phyloP scores from a whole-genome alignment of 1,284 basidiomycete species.

The Apiotrichum veenhuisii region DNA sequence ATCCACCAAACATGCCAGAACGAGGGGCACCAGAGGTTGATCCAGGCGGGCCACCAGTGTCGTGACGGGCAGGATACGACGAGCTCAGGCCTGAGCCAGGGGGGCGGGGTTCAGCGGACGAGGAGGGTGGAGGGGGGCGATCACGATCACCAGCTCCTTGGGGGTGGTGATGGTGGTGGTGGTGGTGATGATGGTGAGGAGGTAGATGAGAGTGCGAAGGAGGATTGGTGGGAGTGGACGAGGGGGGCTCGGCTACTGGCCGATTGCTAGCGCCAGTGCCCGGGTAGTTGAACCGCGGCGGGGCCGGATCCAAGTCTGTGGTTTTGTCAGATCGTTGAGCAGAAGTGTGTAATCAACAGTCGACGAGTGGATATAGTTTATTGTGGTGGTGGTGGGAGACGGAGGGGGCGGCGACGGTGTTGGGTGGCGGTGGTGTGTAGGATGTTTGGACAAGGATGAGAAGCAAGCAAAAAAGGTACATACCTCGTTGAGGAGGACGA shows the following conservation, averaged over 20 bases:
- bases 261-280: neutral
- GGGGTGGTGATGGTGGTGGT: slow-evolving; percentile 3
- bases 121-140: neutral
- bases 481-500: neutral
- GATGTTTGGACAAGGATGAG: too few relatives aligned
- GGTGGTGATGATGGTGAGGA: slow-evolving; percentile 6
- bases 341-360: neutral
- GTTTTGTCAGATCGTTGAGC: neutral
- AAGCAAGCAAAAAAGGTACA: neutral
- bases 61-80: slow-evolving; percentile 3
- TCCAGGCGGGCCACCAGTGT: neutral
- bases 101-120: slow-evolving; percentile 8
- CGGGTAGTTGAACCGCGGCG: slow-evolving; percentile 1
- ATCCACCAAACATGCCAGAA: neutral
- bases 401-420: too few relatives aligned
- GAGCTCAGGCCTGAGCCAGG: slow-evolving; percentile 12
- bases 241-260: neutral
- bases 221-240: neutral
- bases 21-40: neutral
- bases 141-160: neutral
- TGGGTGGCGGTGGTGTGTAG: too few relatives aligned
- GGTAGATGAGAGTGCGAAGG: slow-evolving; percentile 1
- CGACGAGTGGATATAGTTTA: neutral
- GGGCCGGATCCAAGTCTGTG: neutral
- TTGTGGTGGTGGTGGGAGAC: too few relatives aligned